A percentile compares a stretch with the other conserved stretches of the same genome.
Conservation (phyloP, 148 eudicot genomes). For the Vaccinium vitisidaea region DNA sequence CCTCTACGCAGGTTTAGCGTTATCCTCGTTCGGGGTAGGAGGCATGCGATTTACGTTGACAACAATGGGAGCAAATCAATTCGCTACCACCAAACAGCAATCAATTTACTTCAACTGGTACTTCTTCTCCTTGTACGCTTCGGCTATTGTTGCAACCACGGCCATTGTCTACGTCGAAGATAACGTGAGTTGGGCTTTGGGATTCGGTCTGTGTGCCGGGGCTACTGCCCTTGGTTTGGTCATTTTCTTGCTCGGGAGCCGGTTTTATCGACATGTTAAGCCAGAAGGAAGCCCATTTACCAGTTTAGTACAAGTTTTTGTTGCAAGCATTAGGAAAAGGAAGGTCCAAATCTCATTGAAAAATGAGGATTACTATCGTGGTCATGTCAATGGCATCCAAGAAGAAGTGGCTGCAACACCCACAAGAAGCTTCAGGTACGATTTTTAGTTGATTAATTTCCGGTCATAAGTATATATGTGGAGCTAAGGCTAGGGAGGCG, state of each 20-base stretch:
- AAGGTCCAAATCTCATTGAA: constrained; percentile 12
- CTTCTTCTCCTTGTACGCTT: constrained; percentile 21
- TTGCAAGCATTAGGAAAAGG: constrained; percentile 43
- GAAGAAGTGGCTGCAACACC: constrained; percentile 17
- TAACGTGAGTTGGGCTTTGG: constrained; percentile 44
- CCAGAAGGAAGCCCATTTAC: constrained; percentile 42
- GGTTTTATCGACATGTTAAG: constrained; percentile 32
- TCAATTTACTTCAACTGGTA: constrained; percentile 46
- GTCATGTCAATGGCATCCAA: constrained; percentile 4
- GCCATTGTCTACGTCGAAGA: constrained; percentile 45
- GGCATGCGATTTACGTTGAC: constrained; percentile 42
- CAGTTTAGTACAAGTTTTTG: constrained; percentile 32
- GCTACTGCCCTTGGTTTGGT: constrained; percentile 30
- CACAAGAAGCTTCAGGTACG: constrained; percentile 40
- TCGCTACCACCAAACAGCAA: constrained; percentile 28
- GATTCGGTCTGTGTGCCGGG: constrained; percentile 25
- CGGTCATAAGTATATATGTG: not conserved
- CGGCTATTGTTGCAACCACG: constrained; percentile 22
- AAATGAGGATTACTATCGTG: constrained; percentile 26
- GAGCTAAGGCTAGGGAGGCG: not conserved
- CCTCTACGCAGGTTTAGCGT: constrained; percentile 27
- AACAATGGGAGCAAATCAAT: constrained; percentile 50
- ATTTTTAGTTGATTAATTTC: not conserved
- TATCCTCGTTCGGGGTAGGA: constrained; percentile 32
- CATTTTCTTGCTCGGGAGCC: constrained; percentile 30